phyloP scores from a whole-genome alignment of 2,329 filamentous ascomycete species.

The Escovopsis sp. region DNA sequence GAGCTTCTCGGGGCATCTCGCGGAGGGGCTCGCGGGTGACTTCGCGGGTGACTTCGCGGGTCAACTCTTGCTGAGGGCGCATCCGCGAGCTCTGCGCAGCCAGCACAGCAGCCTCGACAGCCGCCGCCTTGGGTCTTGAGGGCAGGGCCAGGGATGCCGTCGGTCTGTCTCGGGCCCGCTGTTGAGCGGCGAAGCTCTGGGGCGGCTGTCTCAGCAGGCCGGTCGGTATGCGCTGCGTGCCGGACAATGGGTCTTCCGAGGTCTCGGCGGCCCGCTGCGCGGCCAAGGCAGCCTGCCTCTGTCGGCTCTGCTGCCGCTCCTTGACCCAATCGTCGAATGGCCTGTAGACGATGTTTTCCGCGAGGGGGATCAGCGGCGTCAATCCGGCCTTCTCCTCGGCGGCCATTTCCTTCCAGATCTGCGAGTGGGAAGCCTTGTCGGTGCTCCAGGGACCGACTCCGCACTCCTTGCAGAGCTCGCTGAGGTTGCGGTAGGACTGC shows the following conservation, averaged over 20 bases:
- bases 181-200: constrained; percentile 53
- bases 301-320: constrained; percentile 32
- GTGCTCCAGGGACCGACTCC: constrained; percentile 41
- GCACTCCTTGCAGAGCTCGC: constrained; percentile 42
- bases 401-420: constrained; percentile 51
- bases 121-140: constrained; percentile 12
- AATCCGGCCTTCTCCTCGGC: constrained; percentile 53
- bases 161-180: constrained; percentile 41
- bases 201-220: constrained; percentile 38
- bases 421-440: constrained; percentile 33
- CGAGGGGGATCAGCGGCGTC: constrained; percentile 47
- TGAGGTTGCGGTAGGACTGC: constrained; percentile 36
- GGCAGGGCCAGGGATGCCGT: constrained; percentile 9
- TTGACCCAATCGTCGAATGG: constrained; percentile 47
- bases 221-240: constrained; percentile 21
- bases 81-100: constrained; percentile 17
- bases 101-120: constrained; percentile 10
- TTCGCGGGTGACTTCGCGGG: not conserved
- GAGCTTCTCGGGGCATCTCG: too few relatives aligned
- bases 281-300: constrained; percentile 16
- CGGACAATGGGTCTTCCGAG: constrained; percentile 20
- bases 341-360: constrained; percentile 47
- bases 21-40: not conserved
- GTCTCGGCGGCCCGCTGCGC: constrained; percentile 12
- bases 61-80: constrained; percentile 14